Evolutionary conservation across 345 rosid genomes (phyloP), one percentile per base, ranked within the genome.

Genomic region (Sapria himalayana): DNA sequence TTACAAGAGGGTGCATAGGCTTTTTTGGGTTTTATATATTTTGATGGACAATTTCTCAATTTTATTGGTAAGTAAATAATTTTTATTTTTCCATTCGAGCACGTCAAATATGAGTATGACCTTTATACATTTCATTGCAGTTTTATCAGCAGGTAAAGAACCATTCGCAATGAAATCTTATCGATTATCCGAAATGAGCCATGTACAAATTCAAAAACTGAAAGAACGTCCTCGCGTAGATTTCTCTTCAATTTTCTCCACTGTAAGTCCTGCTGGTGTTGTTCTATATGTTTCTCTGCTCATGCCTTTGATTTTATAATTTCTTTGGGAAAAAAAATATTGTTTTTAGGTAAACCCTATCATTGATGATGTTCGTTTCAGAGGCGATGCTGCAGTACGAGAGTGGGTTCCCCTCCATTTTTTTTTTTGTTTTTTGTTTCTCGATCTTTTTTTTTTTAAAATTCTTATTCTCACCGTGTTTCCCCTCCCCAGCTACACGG

Each of bases 191-290:
- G 74, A 86, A 25, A 89, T 86, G 38, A 64, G 46, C 42, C 64
- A 32, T 22, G 24, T 49, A 3, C 65, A 85, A 70, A 61, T 78
- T 25, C 54, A 75, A 4, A 55, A 55, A 51, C 39, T 85, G 41
- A 85, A 81, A 61, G 63, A 85, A 42, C 84, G 79, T 13, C 82
- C 92, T 46, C 72, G 73, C n/a, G 78, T 78, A 19, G 82, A 86
- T 58, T 81, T 80, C 62, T 60, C 78, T 19, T 81, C 85, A 7
- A 81, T 81, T 50, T 85, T 81, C 42, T 43, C 40, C 34, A 49
- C 38, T 38, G 92, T 85, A 29, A 58, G 70, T 45, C 40, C 15
- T 19, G 24, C 31, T 16, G 37, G 3, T 22, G 14, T 23, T 19
- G 43, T 37, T 21, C n/a, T 15, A 4, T 33, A 25, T 49, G 15